Percentiles rank a stretch among this genome's conserved stretches.
These are phyloP conservation scores for Zelopaecilomyces penicillatus DNA, from an alignment of 2,329 filamentous ascomycete genomes.

Conservation along the genomic window DNA sequence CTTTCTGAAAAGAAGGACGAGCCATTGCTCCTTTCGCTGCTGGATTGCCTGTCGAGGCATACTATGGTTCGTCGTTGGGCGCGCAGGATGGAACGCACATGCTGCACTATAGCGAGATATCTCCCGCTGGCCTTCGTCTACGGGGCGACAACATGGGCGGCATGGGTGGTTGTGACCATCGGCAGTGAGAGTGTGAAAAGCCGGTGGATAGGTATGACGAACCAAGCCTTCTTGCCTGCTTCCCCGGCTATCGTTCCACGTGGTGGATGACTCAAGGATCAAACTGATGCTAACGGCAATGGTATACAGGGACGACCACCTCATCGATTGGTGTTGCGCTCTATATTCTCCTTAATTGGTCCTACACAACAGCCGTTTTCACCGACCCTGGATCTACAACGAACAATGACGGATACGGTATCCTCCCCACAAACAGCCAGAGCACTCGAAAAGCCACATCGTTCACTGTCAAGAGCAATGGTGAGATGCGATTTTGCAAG, in stretches of 20 bases:
- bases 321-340: constrained; percentile 61
- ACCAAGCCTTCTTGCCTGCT: background rate
- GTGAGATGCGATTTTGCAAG: constrained; percentile 85
- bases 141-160: constrained; percentile 81
- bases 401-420: constrained; percentile 62
- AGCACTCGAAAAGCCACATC: constrained; percentile 55
- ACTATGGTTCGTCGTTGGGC: constrained; percentile 54
- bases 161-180: constrained; percentile 76
- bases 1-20: too few relatives aligned
- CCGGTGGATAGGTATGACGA: constrained; percentile 47
- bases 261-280: background rate
- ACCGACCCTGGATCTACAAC: constrained; percentile 73
- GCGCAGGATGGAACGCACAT: constrained; percentile 68
- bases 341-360: constrained; percentile 75
- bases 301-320: constrained; percentile 37
- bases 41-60: constrained; percentile 2
- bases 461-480: constrained; percentile 87
- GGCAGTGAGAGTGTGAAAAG: constrained; percentile 48
- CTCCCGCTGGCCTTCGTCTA: constrained; percentile 89
- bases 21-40: too few relatives aligned
- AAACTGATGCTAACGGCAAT: background rate
- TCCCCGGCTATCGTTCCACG: too few relatives aligned
- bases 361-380: constrained; percentile 89
- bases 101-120: constrained; percentile 70
- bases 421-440: constrained; percentile 58